Conservation (phyloP, 306 rosid genomes). For the Luffa aegyptiaca region DNA sequence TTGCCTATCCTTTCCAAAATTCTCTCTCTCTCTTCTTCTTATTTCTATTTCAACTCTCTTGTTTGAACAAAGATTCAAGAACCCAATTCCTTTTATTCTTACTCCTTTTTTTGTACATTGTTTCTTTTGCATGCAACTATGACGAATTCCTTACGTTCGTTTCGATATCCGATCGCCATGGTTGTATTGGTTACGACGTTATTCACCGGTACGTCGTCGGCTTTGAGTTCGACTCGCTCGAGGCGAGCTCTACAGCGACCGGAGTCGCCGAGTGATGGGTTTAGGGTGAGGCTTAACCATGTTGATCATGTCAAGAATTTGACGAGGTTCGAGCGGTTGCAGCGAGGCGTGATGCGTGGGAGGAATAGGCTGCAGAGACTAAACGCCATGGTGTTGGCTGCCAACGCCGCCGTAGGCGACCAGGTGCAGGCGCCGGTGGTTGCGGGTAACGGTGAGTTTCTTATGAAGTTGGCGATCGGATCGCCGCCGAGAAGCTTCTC, state of each 20-base stretch:
- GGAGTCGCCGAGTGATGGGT: conserved; percentile 12
- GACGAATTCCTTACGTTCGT: background rate
- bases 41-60: background rate
- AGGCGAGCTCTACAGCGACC: background rate
- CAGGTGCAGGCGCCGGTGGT: conserved; percentile 31
- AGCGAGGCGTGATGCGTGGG: conserved; percentile 43
- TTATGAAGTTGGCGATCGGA: conserved; percentile 59
- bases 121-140: background rate
- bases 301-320: conserved; percentile 57
- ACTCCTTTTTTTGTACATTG: background rate
- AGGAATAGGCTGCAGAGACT: conserved; percentile 42
- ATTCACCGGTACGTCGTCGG: background rate
- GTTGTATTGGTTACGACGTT: background rate
- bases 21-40: background rate
- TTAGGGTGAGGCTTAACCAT: conserved; percentile 47
- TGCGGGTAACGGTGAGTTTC: conserved; percentile 65
- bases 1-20: background rate
- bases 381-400: conserved; percentile 33
- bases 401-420: background rate
- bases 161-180: background rate
- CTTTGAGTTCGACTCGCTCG: background rate
- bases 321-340: conserved; percentile 59
- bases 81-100: background rate
- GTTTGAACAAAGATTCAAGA: background rate
- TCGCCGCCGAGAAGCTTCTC: conserved; percentile 50